Evolutionary conservation across 148 eudicot genomes (phyloP), one percentile per base, ranked within the genome.

Genomic region (Amaranthus hypochondriacus): DNA sequence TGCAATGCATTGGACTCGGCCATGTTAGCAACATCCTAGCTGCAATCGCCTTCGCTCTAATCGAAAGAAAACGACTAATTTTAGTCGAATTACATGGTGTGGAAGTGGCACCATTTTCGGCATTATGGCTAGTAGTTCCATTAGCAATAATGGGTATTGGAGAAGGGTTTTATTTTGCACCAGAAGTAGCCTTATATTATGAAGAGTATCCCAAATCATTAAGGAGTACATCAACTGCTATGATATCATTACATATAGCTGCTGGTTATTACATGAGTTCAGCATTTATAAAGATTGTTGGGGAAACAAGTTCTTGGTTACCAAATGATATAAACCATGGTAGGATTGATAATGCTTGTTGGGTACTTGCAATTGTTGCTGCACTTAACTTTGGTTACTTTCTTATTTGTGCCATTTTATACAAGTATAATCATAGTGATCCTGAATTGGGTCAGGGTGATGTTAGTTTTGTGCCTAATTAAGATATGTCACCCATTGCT

Each of bases 21-120:
- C 87, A 87, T 28, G 15, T 84, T 7, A 39, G 78, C 56, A 84
- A 80, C 76, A 73, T 82, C n/a, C 51, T 74, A 1, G 84, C 71
- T 14, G 61, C 79, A 66, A 73, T 80, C 3, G 76, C 76, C 9
- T 83, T 84, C 39, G 88, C 89, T 13, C 3, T 86, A n/a, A 66
- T 89, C 4, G 92, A 89, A 68, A 55, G 73, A 46, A 82, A 59
- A 53, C 62, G 92, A 65, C 88, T 84, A 6, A 64, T 75, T 18
- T 5, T 64, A 7, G 77, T 66, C 7, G 21, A 51, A 43, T 5
- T 46, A 1, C 28, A 72, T 8, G 53, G 49, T 4, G 9, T 72
- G 43, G 57, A 68, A 0, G 71, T 79, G 9, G 77, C 83, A 1
- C 79, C 84, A 21, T 4, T 76, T 51, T 79, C 84, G 8, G 84